Evolutionary conservation across 495 filamentous ascomycete species (phyloP).

Genomic region (Haplographium delicatum): DNA sequence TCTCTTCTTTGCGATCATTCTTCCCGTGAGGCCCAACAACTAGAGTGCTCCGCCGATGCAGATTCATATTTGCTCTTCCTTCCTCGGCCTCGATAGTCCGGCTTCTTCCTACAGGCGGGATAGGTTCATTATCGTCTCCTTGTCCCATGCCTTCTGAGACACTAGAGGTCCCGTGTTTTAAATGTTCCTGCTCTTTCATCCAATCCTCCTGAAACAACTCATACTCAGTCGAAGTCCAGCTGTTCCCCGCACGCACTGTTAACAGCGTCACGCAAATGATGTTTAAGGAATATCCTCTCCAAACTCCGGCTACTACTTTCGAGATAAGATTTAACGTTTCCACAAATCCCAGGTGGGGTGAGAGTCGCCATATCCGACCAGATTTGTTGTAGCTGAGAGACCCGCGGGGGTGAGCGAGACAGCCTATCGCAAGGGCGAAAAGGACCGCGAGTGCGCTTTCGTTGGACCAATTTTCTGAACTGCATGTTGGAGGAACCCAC

Average conservation of each 20-base stretch:
- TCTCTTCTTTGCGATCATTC: not conserved
- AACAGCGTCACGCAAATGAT: not conserved
- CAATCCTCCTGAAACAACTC: not conserved
- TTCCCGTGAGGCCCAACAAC: not conserved
- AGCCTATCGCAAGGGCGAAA: conserved; percentile 2
- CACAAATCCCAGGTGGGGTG: conserved; percentile 1
- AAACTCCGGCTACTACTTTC: not conserved
- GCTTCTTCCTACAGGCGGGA: not conserved
- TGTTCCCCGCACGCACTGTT: not conserved
- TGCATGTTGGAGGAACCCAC: conserved; percentile 2
- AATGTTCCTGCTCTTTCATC: not conserved
- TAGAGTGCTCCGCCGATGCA: not conserved
- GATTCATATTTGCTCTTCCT: conserved; percentile 1
- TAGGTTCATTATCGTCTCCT: not conserved
- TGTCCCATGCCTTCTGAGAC: not conserved
- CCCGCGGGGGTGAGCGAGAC: conserved; percentile 1
- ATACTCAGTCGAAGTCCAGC: conserved; percentile 1
- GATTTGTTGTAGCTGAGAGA: conserved; percentile 1
- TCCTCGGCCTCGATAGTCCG: not conserved
- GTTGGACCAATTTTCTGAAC: conserved; percentile 1
- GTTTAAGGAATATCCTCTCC: not conserved
- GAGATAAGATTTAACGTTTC: not conserved
- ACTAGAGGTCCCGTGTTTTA: not conserved
- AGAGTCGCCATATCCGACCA: conserved; percentile 4
- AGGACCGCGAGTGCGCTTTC: conserved; percentile 2